Base-by-base conservation (phyloP, 495 filamentous ascomycete species). In the Penicillium silybi region DNA sequence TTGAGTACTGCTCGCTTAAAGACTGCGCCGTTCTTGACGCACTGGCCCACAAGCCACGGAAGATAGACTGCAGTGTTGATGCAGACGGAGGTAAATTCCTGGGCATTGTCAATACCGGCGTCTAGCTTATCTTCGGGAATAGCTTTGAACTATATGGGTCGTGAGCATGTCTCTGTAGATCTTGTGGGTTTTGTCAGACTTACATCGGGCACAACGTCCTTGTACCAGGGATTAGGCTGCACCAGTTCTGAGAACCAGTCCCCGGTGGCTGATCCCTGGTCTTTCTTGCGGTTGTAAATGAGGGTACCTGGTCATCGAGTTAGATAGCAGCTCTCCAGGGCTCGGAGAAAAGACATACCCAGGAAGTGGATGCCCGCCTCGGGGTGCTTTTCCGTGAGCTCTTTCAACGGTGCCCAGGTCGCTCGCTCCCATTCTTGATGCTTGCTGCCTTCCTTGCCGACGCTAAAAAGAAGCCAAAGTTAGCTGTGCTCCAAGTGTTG, bases 281-380 rank as follows among this genome's bases (percentile, higher is more conserved):
- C 86, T 56, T 86, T 85, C 16, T 73, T 72, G 17, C 87, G 78
- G 49, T 77, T 84, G 57, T 86, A 87, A n/a, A 86, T 68, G 7
- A 82, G 39, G 2, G 78, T 68, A 32, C 85, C 84, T 66, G 16
- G 6, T 7, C 11, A 6, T 23, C 0, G 8, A 11, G 27, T 62
- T 41, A 57, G 52, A 37, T 16, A 1, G 23, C 0, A 22, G 18
- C 13, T 27, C 7, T 29, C 9, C 6, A 5, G 4, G 1, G 29
- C 10, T 20, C 18, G 17, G 34, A 22, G 11, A 7, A 35, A 39
- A 18, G n/a, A 59, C 70, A 56, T 64, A 87, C 87, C 80, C 69
- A 90, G 90, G 50, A 91, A 86, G 70, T 97, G 92, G 18, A 97
- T 85, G 7, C 92, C 93, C 1, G 93, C 88, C 49, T 96, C 92